Evolutionary conservation across 1,139 yeast genomes (phyloP), one percentile per base, ranked within the genome.

Genomic region (Pichia norvegensis): DNA sequence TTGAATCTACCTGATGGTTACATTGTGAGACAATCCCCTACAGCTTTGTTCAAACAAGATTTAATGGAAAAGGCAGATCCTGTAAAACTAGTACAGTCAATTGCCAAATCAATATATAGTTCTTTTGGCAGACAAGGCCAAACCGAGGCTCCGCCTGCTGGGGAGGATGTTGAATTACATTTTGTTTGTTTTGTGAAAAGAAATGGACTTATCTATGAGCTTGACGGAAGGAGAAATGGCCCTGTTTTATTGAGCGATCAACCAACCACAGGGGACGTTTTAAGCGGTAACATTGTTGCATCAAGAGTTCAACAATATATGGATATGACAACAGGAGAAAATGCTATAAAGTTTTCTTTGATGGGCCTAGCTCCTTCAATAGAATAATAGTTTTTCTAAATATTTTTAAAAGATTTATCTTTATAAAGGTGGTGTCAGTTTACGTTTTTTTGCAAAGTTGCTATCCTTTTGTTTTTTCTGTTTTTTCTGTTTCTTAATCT

Each of bases 181-280:
- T 92, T 86, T 60, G 80, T 92, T 31, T 73, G 92, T 9, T 82
- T 84, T 58, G 73, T 87, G 8, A 79, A 74, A 56, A 76, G 78
- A 11, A 65, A 65, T 21, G 73, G 76, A 53, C 73, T 76, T n/a
- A 62, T 90, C 29, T 85, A 78, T 55, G 97, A 92, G 63, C 71
- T 92, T 42, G 98, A 92, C 61, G 98, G 98, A 0, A 72, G 97
- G 54, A 73, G 95, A 54, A 67, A 67, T 38, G 95, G 96, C 0
- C 90, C 95, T 0, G 69, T 81, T 40, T 14, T 48, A 11, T 23
- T 52, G 1, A 67, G 85, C 47, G 90, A 94, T 0, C 52, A 48
- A 0, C 51, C 46, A 6, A 29, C 39, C 4, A 47, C 43, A 16
- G 54, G 59, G 2, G 82, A 82, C 55, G 70, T 88, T 36, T 59